These are phyloP conservation scores for Beauveria bassiana DNA, from an alignment of 2,329 filamentous ascomycete species.

Conservation along the genomic window DNA sequence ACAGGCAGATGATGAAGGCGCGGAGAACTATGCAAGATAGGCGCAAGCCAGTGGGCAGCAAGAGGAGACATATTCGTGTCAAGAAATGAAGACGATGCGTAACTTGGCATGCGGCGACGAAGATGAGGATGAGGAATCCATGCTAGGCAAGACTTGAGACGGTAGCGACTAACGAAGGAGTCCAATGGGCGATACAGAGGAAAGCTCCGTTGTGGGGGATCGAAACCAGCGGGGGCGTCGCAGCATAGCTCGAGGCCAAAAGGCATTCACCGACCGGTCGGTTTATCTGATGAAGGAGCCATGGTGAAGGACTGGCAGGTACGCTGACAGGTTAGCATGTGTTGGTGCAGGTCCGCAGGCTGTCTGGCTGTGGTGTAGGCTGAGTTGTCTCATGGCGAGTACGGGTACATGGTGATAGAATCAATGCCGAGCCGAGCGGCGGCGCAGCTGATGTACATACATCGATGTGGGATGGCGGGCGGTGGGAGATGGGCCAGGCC, in stretches of 20 bases:
- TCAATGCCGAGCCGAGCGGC: conserved; percentile 8
- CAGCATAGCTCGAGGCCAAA: neutral
- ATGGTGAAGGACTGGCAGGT: neutral
- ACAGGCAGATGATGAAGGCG: neutral
- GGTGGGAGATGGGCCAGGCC: conserved; percentile 4
- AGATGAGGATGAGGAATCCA: neutral
- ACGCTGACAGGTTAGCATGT: conserved; percentile 1
- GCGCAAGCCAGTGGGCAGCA: conserved; percentile 6
- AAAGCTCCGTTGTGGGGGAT: conserved; percentile 12
- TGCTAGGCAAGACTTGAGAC: conserved; percentile 6
- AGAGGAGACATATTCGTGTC: neutral
- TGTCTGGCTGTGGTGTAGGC: neutral
- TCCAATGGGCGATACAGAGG: neutral
- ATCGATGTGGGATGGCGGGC: neutral
- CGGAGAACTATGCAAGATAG: neutral
- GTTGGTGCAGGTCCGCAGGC: neutral
- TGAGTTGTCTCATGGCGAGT: neutral
- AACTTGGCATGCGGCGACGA: neutral
- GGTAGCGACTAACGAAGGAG: neutral
- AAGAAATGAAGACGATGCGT: conserved; percentile 4
- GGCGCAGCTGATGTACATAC: conserved; percentile 1
- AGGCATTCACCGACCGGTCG: neutral
- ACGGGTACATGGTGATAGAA: neutral
- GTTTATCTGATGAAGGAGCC: neutral
- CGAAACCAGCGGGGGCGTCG: conserved; percentile 8